Base-by-base conservation (phyloP, 768 basidiomycete genomes). In the Calocybe gangraenosa region DNA sequence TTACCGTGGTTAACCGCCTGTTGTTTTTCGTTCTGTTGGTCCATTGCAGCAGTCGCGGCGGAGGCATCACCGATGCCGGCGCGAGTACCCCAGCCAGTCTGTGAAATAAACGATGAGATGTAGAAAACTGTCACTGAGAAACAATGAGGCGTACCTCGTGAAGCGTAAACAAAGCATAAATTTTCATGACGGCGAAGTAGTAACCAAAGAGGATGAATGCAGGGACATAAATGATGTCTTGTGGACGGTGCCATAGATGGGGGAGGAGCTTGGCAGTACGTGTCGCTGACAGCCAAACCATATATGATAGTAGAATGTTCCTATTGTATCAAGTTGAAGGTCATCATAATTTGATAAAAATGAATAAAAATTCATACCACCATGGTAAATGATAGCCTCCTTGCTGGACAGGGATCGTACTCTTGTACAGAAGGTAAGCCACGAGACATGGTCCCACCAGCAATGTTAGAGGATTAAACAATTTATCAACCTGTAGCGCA, bases 61-160 rank as follows among this genome's bases (percentile, higher is more conserved):
- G 81, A 70, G 1, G 82, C 81, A 70, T 92, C 87, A 59, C 90
- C 89, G 57, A 93, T 89, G 68, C 92, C 92, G 5, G 92, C 81
- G 63, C 92, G 85, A n/a, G 92, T 96, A 34, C 92, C 92, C 92
- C 92, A 95, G 33, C 86, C 92, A 59, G 90, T 93, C 83, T 89
- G 48, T 9, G 32, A 37, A 37, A 22, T 22, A 5, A 15, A 13
- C 6, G 17, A 2, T 20, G 14, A 18, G 48, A 17, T 49, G 11
- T 15, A 7, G 25, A 23, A 31, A 40, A 21, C 7, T 14, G 13
- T 2, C 8, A 32, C 4, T 14, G 8, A 14, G 9, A 23, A 3
- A 40, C 14, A 19, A 39, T 32, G 45, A 41, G 15, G 52, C 76
- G n/a, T 43, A 84, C 84, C 75, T 94, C 90, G 67, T 95, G 92